Evolutionary conservation across 2,329 filamentous ascomycete genomes (phyloP), one percentile per base, ranked within the genome.

Genomic region (Fusarium sp.): DNA sequence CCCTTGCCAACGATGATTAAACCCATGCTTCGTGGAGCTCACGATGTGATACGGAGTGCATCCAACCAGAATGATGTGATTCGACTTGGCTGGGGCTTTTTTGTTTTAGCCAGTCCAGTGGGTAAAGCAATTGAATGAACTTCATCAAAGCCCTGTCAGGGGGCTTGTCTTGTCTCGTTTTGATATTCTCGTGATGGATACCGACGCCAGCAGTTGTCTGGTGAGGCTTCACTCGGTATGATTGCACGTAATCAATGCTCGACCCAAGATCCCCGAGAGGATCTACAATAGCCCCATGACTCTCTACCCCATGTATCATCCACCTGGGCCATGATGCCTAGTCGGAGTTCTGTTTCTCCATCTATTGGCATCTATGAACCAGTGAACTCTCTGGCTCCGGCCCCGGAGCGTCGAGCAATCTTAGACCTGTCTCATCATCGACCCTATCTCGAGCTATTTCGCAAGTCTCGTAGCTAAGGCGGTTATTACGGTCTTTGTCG

Each of bases 11-110:
- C 45, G 57, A 44, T 71, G 66, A 66, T 62, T 59, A 51, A 73
- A 61, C 47, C 70, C 70, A 67, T 73, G 66, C 30, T 38, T 70
- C 59, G 51, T 72, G 58, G 51, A 65, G 63, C 57, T 74, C 48
- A 41, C 26, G 20, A 48, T 41, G 36, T 63, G 66, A 63, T 32
- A 51, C 28, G 48, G 28, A 51, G 28, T n/a, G 32, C 30, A 51
- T 48, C 13, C 15, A 51, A 35, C 9, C 22, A 51, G 35, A 22
- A 28, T 47, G 66, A 70, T 66, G 59, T 62, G 71, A 74, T 69
- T 48, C 45, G 63, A 67, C 56, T 61, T 63, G 48, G 54, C 66
- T 60, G 73, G 62, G 47, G 57, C 53, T 47, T 36, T 70, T 70
- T 62, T 58, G 39, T 72, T 71, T 63, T 71, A 72, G 68, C 24